A percentile compares a stretch with the other conserved stretches of the same genome.
phyloP scores from a whole-genome alignment of 495 filamentous ascomycete species.

The Filosporella fistucella region DNA sequence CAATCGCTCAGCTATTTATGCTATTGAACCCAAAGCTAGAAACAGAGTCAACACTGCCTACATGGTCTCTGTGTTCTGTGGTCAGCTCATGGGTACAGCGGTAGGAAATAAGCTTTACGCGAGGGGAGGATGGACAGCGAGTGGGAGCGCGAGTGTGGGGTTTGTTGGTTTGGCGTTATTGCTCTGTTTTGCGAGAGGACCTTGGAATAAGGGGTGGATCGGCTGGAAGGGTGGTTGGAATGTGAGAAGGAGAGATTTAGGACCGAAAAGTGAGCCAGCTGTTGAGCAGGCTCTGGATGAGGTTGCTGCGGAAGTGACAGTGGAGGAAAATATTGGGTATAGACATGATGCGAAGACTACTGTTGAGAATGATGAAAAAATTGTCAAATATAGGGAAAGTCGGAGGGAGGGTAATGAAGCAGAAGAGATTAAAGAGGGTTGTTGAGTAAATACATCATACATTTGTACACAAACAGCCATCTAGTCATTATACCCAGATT shows the following conservation, averaged over 20 bases:
- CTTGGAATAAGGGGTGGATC: conserved; percentile 66
- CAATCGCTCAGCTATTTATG: conserved; percentile 67
- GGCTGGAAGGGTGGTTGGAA: conserved; percentile 71
- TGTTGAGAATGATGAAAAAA: no score
- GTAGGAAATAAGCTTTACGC: conserved; percentile 70
- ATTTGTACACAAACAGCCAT: no score
- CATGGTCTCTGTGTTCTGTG: conserved; percentile 71
- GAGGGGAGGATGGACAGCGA: conserved; percentile 62
- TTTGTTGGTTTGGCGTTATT: conserved; percentile 58
- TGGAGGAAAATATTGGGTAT: not conserved
- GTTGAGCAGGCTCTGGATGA: conserved; percentile 21
- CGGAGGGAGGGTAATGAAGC: no score
- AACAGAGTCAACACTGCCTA: conserved; percentile 82
- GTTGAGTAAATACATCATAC: no score
- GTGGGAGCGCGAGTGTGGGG: conserved; percentile 62
- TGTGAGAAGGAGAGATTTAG: conserved; percentile 28
- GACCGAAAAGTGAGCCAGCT: conserved; percentile 17
- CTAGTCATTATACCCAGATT: no score
- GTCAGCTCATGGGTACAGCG: conserved; percentile 72
- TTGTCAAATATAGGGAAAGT: no score
- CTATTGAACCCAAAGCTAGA: conserved; percentile 63
- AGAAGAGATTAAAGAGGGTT: no score
- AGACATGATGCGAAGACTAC: no score
- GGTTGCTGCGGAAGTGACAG: not conserved
- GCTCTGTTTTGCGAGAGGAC: conserved; percentile 55